Percentiles rank a stretch among this genome's conserved stretches.
Evolutionary conservation across 345 rosid genomes (phyloP).

Genomic region (Angophora floribunda): DNA sequence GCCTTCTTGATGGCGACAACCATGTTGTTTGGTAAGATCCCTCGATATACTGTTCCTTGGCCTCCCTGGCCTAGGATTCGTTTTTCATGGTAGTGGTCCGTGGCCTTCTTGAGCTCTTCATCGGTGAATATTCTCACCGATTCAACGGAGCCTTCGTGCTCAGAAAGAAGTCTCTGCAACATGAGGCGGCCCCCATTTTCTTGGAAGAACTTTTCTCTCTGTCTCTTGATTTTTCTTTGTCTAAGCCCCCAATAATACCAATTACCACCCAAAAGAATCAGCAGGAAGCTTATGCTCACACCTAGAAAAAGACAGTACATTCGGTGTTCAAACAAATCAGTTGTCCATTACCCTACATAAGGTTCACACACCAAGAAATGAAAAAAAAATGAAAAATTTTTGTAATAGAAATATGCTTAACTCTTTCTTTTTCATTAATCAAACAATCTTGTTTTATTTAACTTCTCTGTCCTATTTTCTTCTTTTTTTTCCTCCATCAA

Average conservation of each 20-base stretch:
- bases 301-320: background rate
- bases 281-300: background rate
- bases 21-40: constrained; percentile 13
- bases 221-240: background rate
- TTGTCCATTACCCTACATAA: background rate
- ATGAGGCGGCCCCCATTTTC: constrained; percentile 24
- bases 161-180: constrained; percentile 9
- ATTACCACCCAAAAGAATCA: background rate
- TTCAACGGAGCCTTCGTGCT: background rate
- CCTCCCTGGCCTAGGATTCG: constrained; percentile 31
- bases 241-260: background rate
- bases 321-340: background rate
- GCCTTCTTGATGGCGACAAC: constrained; percentile 39
- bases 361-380: background rate
- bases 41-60: constrained; percentile 35
- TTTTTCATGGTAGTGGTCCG: constrained; percentile 15
- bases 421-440: too few relatives aligned
- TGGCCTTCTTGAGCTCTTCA: constrained; percentile 26
- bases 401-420: too few relatives aligned
- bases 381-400: too few relatives aligned
- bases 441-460: background rate
- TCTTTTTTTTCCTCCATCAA: background rate
- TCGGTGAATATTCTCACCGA: constrained; percentile 18
- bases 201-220: constrained; percentile 3
- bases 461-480: background rate